Evolutionary conservation across 768 basidiomycete species (phyloP), one percentile per base, ranked within the genome.

Genomic region (Myochromella boudieri): DNA sequence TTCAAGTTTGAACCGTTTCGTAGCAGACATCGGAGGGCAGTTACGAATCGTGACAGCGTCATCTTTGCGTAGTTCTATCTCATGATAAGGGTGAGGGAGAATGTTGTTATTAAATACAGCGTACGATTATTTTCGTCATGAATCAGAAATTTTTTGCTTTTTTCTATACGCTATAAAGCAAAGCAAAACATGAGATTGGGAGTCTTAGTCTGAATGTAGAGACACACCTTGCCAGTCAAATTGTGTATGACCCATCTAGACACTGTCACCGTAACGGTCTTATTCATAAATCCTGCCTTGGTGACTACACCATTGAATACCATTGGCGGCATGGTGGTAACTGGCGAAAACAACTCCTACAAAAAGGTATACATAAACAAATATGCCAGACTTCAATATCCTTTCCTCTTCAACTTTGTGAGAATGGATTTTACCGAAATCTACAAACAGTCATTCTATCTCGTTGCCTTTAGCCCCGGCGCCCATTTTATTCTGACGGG

Each of bases 361-460:
- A n/a, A n/a, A n/a, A n/a, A n/a, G n/a, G n/a, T n/a, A n/a, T n/a
- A n/a, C n/a, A n/a, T n/a, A n/a, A n/a, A n/a, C n/a, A n/a, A n/a
- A n/a, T n/a, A n/a, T n/a, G n/a, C n/a, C n/a, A n/a, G n/a, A n/a
- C 18, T 32, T 41, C 21, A 29, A 20, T 28, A 20, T 14, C 29
- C 20, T 22, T 31, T 27, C 22, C 24, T 26, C 26, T 24, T 45
- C 25, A 14, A 20, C 17, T 10, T 28, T 25, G 12, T 46, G 31
- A 42, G 24, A 17, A 90, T 91, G 88, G 90, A 93, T 66, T 92
- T 92, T 59, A 92, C 91, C 15, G 87, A 92, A 61, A 76, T 88
- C 52, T 92, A 91, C 75, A 80, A 77, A 52, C 89, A 91, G 39
- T 77, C 88, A 4, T 66, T 71, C 6, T 75, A 67, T n/a, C 77